phyloP scores from a whole-genome alignment of 2,329 filamentous ascomycete species.

The Cylindrodendrum hubeiense region DNA sequence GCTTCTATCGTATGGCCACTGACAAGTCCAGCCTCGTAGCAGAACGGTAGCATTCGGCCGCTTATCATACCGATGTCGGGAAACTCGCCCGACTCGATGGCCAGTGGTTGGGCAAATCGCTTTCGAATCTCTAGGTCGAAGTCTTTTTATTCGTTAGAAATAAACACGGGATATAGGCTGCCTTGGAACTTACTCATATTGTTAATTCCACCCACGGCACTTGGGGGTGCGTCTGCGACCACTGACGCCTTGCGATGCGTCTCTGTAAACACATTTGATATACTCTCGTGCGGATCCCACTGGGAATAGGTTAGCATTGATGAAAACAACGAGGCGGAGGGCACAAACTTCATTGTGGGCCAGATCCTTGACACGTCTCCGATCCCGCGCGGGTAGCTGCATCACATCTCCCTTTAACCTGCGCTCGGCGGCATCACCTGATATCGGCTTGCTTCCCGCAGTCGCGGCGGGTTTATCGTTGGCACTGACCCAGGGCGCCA shows the following conservation, averaged over 20 bases:
- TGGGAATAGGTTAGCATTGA: slow-evolving; percentile 45
- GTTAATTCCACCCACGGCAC: slow-evolving; percentile 78
- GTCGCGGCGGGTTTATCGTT: slow-evolving; percentile 74
- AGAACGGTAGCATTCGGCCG: slow-evolving; percentile 75
- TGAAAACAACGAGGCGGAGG: background rate
- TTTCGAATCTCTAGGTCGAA: slow-evolving; percentile 77
- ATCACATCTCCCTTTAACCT: slow-evolving; percentile 77
- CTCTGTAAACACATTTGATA: slow-evolving; percentile 66
- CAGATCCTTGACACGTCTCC: slow-evolving; percentile 75
- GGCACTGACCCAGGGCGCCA: slow-evolving; percentile 78
- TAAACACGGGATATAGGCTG: background rate
- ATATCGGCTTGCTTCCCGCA: slow-evolving; percentile 71
- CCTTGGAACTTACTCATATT: slow-evolving; percentile 76
- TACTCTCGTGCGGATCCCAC: slow-evolving; percentile 67
- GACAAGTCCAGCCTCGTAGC: slow-evolving; percentile 73
- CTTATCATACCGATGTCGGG: slow-evolving; percentile 74
- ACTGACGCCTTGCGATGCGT: slow-evolving; percentile 59
- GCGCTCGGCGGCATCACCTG: slow-evolving; percentile 74
- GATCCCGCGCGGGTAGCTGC: slow-evolving; percentile 75
- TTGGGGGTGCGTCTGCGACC: slow-evolving; percentile 72
- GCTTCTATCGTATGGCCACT: slow-evolving; percentile 71
- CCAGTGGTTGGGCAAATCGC: slow-evolving; percentile 72
- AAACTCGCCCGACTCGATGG: slow-evolving; percentile 77
- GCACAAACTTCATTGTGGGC: slow-evolving; percentile 70
- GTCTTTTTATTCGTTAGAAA: slow-evolving; percentile 57